Evolutionary conservation across 495 filamentous ascomycete species (phyloP).

Genomic region (Lophium mytilinum): DNA sequence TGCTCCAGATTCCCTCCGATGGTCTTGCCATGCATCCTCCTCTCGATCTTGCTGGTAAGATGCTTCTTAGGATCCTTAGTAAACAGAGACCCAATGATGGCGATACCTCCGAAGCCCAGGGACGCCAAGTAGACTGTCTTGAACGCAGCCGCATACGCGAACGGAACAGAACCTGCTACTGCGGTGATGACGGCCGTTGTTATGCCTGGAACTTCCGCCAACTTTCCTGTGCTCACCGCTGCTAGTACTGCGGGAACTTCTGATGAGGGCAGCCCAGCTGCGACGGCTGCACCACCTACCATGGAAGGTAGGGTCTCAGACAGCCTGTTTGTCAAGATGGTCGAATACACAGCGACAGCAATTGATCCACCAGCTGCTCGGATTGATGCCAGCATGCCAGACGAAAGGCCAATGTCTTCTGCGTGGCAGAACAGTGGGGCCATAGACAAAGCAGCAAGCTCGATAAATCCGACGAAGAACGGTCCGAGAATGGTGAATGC

Average conservation of each 20-base stretch:
- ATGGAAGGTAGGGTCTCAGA: slow-evolving; percentile 4
- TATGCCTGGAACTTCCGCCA: slow-evolving; percentile 10
- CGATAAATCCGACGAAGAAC: slow-evolving; percentile 15
- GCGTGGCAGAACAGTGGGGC: slow-evolving; percentile 15
- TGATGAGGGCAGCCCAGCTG: slow-evolving; percentile 7
- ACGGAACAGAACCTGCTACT: slow-evolving; percentile 1
- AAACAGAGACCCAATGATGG: slow-evolving; percentile 11
- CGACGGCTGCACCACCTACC: slow-evolving; percentile 2
- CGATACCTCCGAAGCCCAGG: slow-evolving; percentile 12
- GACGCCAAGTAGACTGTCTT: slow-evolving; percentile 15
- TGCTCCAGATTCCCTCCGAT: slow-evolving; percentile 8
- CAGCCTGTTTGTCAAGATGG: slow-evolving; percentile 8
- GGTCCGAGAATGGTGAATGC: slow-evolving; percentile 15
- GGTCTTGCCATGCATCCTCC: slow-evolving; percentile 14
- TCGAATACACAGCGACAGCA: slow-evolving; percentile 13
- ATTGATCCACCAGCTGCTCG: slow-evolving; percentile 13
- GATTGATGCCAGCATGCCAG: slow-evolving; percentile 13
- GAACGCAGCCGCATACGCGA: slow-evolving; percentile 4
- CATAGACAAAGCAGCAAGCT: slow-evolving; percentile 7
- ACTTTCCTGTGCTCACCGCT: neutral
- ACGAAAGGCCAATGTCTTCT: slow-evolving; percentile 12
- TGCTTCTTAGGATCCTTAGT: slow-evolving; percentile 10
- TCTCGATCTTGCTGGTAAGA: slow-evolving; percentile 10
- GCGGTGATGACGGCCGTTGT: slow-evolving; percentile 1
- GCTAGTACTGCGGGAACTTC: slow-evolving; percentile 6